phyloP scores from a whole-genome alignment of 169 alveolate genomes.

The Ichthyophthirius multifiliis region DNA sequence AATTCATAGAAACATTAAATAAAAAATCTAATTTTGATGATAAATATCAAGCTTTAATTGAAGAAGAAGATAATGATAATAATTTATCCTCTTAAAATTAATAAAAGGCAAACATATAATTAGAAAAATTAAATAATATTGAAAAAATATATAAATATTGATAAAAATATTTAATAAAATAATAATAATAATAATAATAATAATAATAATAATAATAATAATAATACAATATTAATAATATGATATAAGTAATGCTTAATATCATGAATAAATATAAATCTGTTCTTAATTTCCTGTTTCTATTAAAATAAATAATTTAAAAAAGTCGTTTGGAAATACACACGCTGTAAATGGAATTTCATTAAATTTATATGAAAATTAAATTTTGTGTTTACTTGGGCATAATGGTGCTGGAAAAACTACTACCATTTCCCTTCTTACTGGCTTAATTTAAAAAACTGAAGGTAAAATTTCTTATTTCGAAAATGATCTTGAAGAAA shows the following conservation, averaged over 20 bases:
- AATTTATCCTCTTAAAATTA: no score
- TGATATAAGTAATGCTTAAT: constrained; percentile 18
- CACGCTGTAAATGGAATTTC: constrained; percentile 62
- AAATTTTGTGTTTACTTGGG: constrained; percentile 69
- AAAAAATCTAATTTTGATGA: neutral
- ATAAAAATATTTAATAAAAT: neutral
- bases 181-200: neutral
- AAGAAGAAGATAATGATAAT: constrained; percentile 16
- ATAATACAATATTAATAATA: neutral
- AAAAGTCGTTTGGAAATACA: constrained; percentile 51
- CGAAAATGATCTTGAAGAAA: constrained; percentile 53
- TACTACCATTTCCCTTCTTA: constrained; percentile 77
- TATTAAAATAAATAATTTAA: constrained; percentile 43
- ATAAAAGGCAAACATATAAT: no score
- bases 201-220: no score
- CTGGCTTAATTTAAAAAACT: constrained; percentile 72
- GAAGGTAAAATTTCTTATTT: constrained; percentile 47
- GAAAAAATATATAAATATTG: neutral
- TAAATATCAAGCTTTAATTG: constrained; percentile 32
- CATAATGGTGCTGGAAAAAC: constrained; percentile 93
- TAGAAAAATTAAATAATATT: no score
- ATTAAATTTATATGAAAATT: constrained; percentile 27
- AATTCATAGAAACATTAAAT: no score
- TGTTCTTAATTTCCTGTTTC: neutral
- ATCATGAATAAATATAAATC: constrained; percentile 12